Evolutionary conservation across 2,329 filamentous ascomycete genomes (phyloP), one percentile per base, ranked within the genome.

Genomic region (Alternaria alternata): DNA sequence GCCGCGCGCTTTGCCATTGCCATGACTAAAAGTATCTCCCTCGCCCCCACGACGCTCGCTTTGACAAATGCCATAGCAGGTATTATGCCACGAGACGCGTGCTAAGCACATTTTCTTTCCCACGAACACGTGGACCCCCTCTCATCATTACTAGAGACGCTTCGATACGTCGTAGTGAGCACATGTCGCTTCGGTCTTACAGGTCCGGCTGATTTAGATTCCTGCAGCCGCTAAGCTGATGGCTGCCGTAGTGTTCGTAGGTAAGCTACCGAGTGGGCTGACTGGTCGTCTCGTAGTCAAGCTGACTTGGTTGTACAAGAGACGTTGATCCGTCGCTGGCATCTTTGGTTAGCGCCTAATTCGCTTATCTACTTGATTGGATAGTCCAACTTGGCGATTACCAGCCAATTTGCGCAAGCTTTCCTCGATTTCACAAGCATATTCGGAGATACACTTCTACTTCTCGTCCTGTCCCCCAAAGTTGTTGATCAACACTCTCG

Each of bases 201-300:
- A 24, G 18, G 46, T 7, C 30, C 14, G 18, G 46, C 16, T 34
- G 46, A 11, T 36, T 30, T 36, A 30, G 9, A 12, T 0, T 36
- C 28, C 16, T 48, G 18, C 46, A 48, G 46, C 30, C 30, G 30
- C 46, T 48, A 48, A 48, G 46, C 46, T 48, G 46, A 36, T 30
- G 34, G 30, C 30, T n/a, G 12, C 46, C 12, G 46, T 12, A 48
- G 46, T 48, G 22, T 34, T 36, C 14, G 46, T 34, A 30, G 34
- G 46, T 11, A n/a, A 22, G 18, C 46, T 36, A 41, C 20, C 9
- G 11, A 41, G 9, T 22, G 34, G 46, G 46, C 46, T 32, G 46
- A 32, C 44, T 20, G 34, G 7, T 43, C 41, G 24, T 26, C 20
- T 36, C 6, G 12, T 22, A 18, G 28, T 48, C 44, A 48, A 34